Evolutionary conservation across 495 filamentous ascomycete genomes (phyloP), one percentile per base, ranked within the genome.

Genomic region (Amphirosellinia nigrospora): DNA sequence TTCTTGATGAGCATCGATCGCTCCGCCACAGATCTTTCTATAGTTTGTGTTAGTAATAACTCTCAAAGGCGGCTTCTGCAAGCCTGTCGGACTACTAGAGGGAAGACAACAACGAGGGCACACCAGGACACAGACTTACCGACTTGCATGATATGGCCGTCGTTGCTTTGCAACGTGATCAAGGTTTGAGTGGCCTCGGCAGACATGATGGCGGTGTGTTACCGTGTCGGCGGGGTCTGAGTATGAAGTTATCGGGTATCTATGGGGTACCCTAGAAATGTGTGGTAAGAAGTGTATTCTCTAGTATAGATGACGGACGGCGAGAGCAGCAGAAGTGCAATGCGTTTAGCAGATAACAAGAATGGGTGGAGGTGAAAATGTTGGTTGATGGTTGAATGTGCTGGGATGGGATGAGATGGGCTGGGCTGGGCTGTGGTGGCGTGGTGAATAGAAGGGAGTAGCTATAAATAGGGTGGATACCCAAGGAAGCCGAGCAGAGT

Each of bases 1-100:
- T 98, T 96, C 88, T 97, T 97, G 87, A 99, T 95, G 26, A 99
- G 87, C 66, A 98, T 87, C 8, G 94, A 97, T 59, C 94, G 92
- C 84, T 97, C 94, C 58, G 93, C 94, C 61, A 97, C 91, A 34
- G 87, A 83, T 70, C 93, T 92, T 64, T 96, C 95, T 93, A 72
- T 72, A 60, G 56, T 19, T 34, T 50, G 70, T 73, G 67, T 72
- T 43, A 79, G 70, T 53, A 69, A 34, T 55, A 64, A 30, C 45
- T 52, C 46, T 9, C 4, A 39, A 21, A 23, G 8, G 45, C n/a
- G 19, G 32, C 19, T 19, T 11, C 11, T 21, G n/a, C 30, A 16
- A 45, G 34, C 39, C 6, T 23, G 23, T 5, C 23, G 34, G 19
- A 39, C 16, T 32, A 15, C 11, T 2, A 52, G 64, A 61, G 48